Evolutionary conservation across 306 rosid species (phyloP).

Genomic region (Abrus pulchellus): DNA sequence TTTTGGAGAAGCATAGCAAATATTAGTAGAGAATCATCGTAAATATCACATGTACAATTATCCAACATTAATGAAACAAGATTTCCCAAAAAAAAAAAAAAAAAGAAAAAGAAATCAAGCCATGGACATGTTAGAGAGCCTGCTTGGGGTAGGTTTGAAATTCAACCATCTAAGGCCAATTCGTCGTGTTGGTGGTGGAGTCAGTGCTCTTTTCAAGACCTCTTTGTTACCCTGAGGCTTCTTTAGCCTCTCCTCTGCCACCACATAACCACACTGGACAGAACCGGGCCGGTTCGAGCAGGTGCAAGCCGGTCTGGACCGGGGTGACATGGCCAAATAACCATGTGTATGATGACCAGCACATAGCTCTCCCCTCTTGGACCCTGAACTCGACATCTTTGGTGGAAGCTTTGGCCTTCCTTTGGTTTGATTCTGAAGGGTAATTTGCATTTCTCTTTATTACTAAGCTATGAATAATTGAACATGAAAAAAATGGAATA

Average conservation of each 20-base stretch:
- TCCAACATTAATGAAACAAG: constrained; percentile 11
- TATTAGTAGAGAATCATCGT: background rate
- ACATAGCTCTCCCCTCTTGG: background rate
- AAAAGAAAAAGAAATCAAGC: constrained; percentile 39
- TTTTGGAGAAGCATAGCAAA: background rate
- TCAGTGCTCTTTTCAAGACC: constrained; percentile 71
- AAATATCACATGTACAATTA: background rate
- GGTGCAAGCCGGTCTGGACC: constrained; percentile 46
- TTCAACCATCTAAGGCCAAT: constrained; percentile 68
- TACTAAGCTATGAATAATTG: background rate
- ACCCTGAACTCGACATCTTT: constrained; percentile 19
- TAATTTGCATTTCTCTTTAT: constrained; percentile 47
- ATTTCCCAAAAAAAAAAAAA: background rate
- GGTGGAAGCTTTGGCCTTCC: constrained; percentile 34
- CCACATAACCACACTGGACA: constrained; percentile 47
- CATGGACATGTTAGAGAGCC: constrained; percentile 78
- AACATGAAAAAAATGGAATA: constrained; percentile 7
- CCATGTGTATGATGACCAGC: constrained; percentile 28
- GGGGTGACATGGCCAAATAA: background rate
- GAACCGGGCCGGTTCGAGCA: constrained; percentile 53
- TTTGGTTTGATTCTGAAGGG: constrained; percentile 31
- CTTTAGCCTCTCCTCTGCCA: constrained; percentile 52
- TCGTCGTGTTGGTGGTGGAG: constrained; percentile 56
- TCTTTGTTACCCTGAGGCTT: constrained; percentile 57
- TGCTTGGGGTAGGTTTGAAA: constrained; percentile 79